These are phyloP conservation scores for Cyclotella atomus DNA, from an alignment of 108 stramenopile genomes.

Conservation along the genomic window DNA sequence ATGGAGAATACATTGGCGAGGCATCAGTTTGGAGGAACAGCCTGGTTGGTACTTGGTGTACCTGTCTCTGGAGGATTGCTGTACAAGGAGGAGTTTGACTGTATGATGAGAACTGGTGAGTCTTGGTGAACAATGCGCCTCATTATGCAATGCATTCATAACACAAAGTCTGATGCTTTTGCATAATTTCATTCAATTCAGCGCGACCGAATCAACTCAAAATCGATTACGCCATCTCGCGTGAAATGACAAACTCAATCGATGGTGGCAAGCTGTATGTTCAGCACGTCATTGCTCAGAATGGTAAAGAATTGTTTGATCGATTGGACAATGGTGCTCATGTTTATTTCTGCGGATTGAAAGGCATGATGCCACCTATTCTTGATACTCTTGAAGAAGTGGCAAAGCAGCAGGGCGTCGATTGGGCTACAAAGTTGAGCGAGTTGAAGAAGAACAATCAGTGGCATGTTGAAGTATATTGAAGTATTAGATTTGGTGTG, in stretches of 20 bases:
- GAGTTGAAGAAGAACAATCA: conserved; percentile 89
- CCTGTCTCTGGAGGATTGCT: conserved; percentile 94
- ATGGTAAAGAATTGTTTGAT: conserved; percentile 93
- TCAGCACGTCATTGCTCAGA: conserved; percentile 98
- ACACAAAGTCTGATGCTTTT: too few relatives aligned
- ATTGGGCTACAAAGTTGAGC: conserved; percentile 88
- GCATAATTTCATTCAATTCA: too few relatives aligned
- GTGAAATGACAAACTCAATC: conserved; percentile 93
- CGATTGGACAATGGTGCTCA: conserved; percentile 92
- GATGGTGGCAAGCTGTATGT: conserved; percentile 99
- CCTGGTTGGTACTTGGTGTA: conserved; percentile 98
- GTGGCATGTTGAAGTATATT: conserved; percentile 93
- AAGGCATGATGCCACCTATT: conserved; percentile 99
- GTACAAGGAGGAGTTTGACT: conserved; percentile 96
- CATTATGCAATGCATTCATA: too few relatives aligned
- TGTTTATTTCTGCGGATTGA: conserved; percentile 98
- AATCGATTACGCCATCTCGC: conserved; percentile 95
- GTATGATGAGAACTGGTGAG: too few relatives aligned
- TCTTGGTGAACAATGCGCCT: too few relatives aligned
- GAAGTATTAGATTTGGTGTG: conserved; percentile 44
- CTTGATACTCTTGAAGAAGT: conserved; percentile 93
- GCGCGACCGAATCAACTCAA: conserved; percentile 95
- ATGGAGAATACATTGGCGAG: conserved; percentile 91
- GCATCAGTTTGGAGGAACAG: conserved; percentile 90
- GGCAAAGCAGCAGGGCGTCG: conserved; percentile 80